Percentiles rank a stretch among this genome's conserved stretches.
Evolutionary conservation across 495 filamentous ascomycete genomes (phyloP).

Genomic region (Filosporella fistucella): DNA sequence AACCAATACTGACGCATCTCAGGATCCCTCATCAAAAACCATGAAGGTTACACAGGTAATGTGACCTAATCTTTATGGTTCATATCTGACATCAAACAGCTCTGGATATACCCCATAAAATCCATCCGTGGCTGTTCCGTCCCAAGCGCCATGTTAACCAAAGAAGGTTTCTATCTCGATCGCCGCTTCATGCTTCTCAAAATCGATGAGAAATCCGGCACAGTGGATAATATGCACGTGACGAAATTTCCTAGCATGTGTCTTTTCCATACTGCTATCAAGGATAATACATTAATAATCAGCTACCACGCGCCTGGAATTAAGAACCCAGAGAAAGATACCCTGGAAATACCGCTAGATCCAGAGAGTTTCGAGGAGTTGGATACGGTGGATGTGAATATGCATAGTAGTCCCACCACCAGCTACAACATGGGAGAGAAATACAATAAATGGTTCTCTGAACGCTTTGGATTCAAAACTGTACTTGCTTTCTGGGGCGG

Average conservation of each 20-base stretch:
- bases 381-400: slow-evolving; percentile 45
- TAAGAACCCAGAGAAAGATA: slow-evolving; percentile 14
- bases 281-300: slow-evolving; percentile 46
- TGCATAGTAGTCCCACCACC: slow-evolving; percentile 59
- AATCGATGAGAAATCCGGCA: slow-evolving; percentile 18
- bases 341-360: slow-evolving; percentile 53
- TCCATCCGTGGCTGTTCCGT: slow-evolving; percentile 65
- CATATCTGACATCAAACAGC: slow-evolving; percentile 34
- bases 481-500: slow-evolving; percentile 66
- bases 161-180: slow-evolving; percentile 71
- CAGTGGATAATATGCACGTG: slow-evolving; percentile 60
- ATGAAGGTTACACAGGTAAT: slow-evolving; percentile 41
- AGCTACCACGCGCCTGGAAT: slow-evolving; percentile 41
- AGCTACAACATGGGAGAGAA: slow-evolving; percentile 62
- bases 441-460: slow-evolving; percentile 72
- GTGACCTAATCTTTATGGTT: neutral
- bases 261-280: slow-evolving; percentile 60
- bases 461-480: slow-evolving; percentile 62
- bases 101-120: slow-evolving; percentile 90
- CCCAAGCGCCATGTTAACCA: slow-evolving; percentile 46
- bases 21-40: neutral
- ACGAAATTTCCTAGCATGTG: slow-evolving; percentile 57
- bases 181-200: slow-evolving; percentile 75
- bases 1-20: neutral
- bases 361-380: slow-evolving; percentile 45